Evolutionary conservation across 495 filamentous ascomycete genomes (phyloP).

Genomic region (Cladorrhinum samala): DNA sequence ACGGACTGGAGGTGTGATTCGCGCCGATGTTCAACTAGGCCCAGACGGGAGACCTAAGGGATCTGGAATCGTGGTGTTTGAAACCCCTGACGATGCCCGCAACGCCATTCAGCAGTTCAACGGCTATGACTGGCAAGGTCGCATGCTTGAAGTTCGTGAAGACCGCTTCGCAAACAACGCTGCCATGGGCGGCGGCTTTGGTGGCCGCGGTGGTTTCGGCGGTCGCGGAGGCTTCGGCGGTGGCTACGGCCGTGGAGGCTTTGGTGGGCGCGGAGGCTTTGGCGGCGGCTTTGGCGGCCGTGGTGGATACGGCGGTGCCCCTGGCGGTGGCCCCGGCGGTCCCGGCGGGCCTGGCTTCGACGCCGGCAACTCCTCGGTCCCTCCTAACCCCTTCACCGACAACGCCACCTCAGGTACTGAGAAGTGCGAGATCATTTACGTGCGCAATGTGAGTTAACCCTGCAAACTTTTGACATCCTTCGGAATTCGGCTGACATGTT

Average conservation of each 20-base stretch:
- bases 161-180: slow-evolving; percentile 86
- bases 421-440: slow-evolving; percentile 77
- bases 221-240: slow-evolving; percentile 50
- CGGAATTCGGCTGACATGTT: slow-evolving; percentile 17
- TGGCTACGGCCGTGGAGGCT: slow-evolving; percentile 52
- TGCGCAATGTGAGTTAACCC: slow-evolving; percentile 78
- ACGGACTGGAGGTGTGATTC: slow-evolving; percentile 76
- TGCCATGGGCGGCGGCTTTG: slow-evolving; percentile 41
- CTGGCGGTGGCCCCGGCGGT: slow-evolving; percentile 30
- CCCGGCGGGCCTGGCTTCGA: slow-evolving; percentile 36
- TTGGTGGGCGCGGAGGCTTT: slow-evolving; percentile 39
- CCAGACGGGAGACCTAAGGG: slow-evolving; percentile 92
- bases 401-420: slow-evolving; percentile 84
- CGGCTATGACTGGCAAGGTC: slow-evolving; percentile 97
- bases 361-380: slow-evolving; percentile 44
- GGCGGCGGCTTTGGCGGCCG: slow-evolving; percentile 29
- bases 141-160: slow-evolving; percentile 87
- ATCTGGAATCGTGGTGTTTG: slow-evolving; percentile 94
- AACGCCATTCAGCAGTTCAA: slow-evolving; percentile 97
- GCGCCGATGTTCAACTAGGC: slow-evolving; percentile 91
- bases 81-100: slow-evolving; percentile 86
- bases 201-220: slow-evolving; percentile 42
- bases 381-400: slow-evolving; percentile 96
- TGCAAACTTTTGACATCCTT: background rate
- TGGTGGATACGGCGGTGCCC: slow-evolving; percentile 39